Evolutionary conservation across 495 filamentous ascomycete genomes (phyloP).

Genomic region (Eremomyces bilateralis): DNA sequence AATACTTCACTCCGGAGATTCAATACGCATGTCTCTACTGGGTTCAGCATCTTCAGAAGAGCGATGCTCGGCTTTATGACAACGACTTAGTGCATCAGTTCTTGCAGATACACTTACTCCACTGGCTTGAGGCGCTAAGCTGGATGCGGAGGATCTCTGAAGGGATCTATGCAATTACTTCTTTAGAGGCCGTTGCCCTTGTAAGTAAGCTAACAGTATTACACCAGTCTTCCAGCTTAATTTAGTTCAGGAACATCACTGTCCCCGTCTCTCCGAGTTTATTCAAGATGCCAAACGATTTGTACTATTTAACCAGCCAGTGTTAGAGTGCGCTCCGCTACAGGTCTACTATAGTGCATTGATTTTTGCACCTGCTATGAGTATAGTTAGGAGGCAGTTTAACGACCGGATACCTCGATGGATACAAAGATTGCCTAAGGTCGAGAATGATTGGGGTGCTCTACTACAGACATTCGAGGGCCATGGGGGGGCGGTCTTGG

Average conservation of each 20-base stretch:
- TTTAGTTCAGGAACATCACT: neutral
- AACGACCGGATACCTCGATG: neutral
- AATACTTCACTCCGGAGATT: conserved; percentile 1
- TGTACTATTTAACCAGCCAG: neutral
- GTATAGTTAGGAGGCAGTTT: neutral
- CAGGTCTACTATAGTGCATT: neutral
- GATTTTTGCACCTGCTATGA: neutral
- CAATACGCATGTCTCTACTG: too few relatives aligned
- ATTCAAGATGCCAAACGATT: neutral
- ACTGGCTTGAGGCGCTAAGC: too few relatives aligned
- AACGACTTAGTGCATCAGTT: neutral
- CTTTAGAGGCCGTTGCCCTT: neutral
- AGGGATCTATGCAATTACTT: too few relatives aligned
- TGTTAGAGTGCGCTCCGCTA: neutral
- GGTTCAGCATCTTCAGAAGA: too few relatives aligned
- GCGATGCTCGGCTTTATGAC: neutral
- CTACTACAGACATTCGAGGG: neutral
- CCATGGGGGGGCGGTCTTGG: neutral
- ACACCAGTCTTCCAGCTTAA: neutral
- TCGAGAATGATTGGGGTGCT: too few relatives aligned
- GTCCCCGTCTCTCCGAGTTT: neutral
- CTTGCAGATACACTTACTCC: neutral
- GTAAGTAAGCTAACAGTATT: neutral
- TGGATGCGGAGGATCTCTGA: too few relatives aligned
- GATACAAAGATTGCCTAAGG: neutral